These are phyloP conservation scores for Calonectria multiphialidica DNA, from an alignment of 2,329 filamentous ascomycete species.

Conservation along the genomic window DNA sequence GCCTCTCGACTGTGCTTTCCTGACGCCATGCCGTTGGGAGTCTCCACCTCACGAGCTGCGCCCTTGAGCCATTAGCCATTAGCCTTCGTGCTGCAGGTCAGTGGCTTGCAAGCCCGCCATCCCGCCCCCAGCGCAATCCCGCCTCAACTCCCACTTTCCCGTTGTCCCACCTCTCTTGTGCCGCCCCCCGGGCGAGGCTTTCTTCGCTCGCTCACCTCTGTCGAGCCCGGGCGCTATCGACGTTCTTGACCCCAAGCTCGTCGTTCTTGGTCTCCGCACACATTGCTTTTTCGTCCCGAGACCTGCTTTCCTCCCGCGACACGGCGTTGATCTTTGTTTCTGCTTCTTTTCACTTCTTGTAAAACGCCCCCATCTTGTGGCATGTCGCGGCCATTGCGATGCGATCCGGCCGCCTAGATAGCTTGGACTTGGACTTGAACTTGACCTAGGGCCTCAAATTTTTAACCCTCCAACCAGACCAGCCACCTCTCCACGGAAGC, in stretches of 20 bases:
- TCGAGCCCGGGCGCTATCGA: conserved; percentile 3
- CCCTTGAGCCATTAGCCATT: conserved; percentile 22
- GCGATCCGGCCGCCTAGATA: background rate
- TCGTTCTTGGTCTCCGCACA: conserved; percentile 1
- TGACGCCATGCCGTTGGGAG: conserved; percentile 23
- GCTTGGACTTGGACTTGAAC: background rate
- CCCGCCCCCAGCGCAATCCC: conserved; percentile 14
- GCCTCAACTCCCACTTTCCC: conserved; percentile 15
- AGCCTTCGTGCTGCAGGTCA: conserved; percentile 13
- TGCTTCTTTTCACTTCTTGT: background rate
- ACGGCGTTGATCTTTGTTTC: background rate
- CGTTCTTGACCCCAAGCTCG: conserved; percentile 3
- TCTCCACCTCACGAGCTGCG: conserved; percentile 18
- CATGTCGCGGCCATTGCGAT: background rate
- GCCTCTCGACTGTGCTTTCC: background rate
- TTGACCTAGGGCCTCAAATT: background rate
- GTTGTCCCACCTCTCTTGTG: background rate
- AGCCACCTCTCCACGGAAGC: background rate
- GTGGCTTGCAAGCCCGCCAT: conserved; percentile 18
- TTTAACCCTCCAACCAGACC: background rate
- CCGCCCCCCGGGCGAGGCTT: background rate
- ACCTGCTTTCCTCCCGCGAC: conserved; percentile 1
- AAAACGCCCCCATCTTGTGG: background rate
- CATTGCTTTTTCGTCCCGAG: conserved; percentile 13
- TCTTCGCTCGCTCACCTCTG: background rate